Percentiles rank a stretch among this genome's conserved stretches.
Conservation (phyloP, 1,139 yeast species). For the Starmera stellimalicola region DNA sequence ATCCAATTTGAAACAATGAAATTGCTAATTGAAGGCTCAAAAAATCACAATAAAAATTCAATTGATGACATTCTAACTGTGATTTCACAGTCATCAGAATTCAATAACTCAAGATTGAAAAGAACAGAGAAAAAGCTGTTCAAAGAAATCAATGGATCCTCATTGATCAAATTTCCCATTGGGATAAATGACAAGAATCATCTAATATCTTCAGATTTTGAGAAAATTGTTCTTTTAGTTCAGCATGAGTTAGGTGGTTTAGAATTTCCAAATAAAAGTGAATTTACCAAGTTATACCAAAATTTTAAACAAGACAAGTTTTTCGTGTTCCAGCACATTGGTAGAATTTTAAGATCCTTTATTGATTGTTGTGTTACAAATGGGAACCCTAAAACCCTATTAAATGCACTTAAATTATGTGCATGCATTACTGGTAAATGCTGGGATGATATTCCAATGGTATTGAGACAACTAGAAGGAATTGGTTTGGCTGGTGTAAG, state of each 20-base stretch:
- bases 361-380: conserved; percentile 32
- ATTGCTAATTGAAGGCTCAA: conserved; percentile 17
- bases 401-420: conserved; percentile 25
- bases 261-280: conserved; percentile 33
- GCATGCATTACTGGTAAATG: conserved; percentile 33
- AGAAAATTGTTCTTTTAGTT: conserved; percentile 29
- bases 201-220: conserved; percentile 18
- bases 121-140: conserved; percentile 34
- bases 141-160: conserved; percentile 30
- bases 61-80: conserved; percentile 21
- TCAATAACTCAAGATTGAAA: conserved; percentile 28
- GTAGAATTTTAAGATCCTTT: conserved; percentile 32
- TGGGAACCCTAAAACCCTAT: conserved; percentile 31
- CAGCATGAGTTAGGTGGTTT: conserved; percentile 40
- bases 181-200: conserved; percentile 17
- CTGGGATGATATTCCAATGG: conserved; percentile 38
- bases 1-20: conserved; percentile 33
- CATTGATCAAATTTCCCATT: conserved; percentile 26
- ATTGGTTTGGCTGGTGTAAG: conserved; percentile 31
- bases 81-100: conserved; percentile 30
- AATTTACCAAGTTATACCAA: conserved; percentile 28
- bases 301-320: conserved; percentile 33
- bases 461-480: conserved; percentile 35
- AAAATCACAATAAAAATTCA: conserved; percentile 8
- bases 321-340: conserved; percentile 29